These are phyloP conservation scores for Drechslerella stenobrocha DNA, from an alignment of 2,329 filamentous ascomycete species.

Conservation along the genomic window DNA sequence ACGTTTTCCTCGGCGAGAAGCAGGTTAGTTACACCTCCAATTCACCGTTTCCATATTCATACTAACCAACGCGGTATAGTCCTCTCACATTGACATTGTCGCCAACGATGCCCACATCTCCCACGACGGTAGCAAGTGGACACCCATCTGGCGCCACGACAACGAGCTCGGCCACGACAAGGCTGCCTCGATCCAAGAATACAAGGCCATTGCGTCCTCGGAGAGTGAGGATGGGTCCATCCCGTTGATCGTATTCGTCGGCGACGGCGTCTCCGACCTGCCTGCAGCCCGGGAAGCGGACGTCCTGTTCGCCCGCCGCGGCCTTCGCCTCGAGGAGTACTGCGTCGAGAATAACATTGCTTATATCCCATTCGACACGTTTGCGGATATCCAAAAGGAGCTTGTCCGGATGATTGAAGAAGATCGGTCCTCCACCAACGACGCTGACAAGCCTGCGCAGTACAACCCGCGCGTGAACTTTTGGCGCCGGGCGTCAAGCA, in stretches of 20 bases:
- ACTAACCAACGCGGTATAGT: slow-evolving; percentile 53
- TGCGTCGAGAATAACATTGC: slow-evolving; percentile 66
- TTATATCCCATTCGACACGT: slow-evolving; percentile 68
- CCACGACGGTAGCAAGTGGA: slow-evolving; percentile 65
- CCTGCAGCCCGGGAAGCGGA: slow-evolving; percentile 69
- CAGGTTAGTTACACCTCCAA: slow-evolving; percentile 53
- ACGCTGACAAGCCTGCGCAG: slow-evolving; percentile 63
- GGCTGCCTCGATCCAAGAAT: slow-evolving; percentile 66
- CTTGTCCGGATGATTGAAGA: slow-evolving; percentile 64
- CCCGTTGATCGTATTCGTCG: slow-evolving; percentile 70
- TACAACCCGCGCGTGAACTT: slow-evolving; percentile 72
- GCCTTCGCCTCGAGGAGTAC: slow-evolving; percentile 68
- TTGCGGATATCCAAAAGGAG: slow-evolving; percentile 67
- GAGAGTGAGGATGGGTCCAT: slow-evolving; percentile 65
- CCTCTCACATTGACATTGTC: slow-evolving; percentile 67
- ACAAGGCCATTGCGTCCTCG: slow-evolving; percentile 61
- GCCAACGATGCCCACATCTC: slow-evolving; percentile 68
- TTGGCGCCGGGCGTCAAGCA: slow-evolving; percentile 67
- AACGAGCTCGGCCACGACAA: slow-evolving; percentile 70
- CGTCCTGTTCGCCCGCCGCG: slow-evolving; percentile 69
- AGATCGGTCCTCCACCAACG: slow-evolving; percentile 66
- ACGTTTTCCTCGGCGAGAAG: slow-evolving; percentile 68
- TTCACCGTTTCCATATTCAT: neutral
- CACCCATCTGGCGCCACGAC: slow-evolving; percentile 69
- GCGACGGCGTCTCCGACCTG: slow-evolving; percentile 70